Base-by-base conservation (phyloP, 257 asterid genomes). In the Capsicum chinense region DNA sequence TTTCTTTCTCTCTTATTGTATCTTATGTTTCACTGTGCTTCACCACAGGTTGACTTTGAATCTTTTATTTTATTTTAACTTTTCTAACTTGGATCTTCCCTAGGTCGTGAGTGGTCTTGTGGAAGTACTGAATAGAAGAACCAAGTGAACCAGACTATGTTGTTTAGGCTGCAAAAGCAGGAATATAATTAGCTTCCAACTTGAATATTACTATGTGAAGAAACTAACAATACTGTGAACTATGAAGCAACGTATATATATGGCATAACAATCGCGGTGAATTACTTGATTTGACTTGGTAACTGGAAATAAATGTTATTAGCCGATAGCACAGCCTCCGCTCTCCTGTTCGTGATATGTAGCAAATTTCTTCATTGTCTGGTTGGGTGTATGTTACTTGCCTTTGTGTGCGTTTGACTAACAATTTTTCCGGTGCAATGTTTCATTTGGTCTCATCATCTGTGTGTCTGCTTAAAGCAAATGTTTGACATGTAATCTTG, bases 1-100 rank as follows among this genome's bases (percentile, higher is more conserved):
- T 62, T 68, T 52, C 79, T 37, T 85, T 79, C 84, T 56, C 56
- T 67, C 82, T 83, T 82, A 57, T 83, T 11, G 14, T 78, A 79
- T 73, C 71, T 69, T 89, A 59, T 35, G 13, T 79, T 67, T 17
- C 82, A 50, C 76, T 57, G 48, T 84, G 60, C 79, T 44, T 68
- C 26, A 78, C 14, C 13, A 57, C 50, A 56, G 79, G 73, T 81
- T 57, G 44, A 13, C 21, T 6, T 83, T 42, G 42, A 9, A 56
- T 56, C 11, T 26, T 2, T 42, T 21, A 35, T 48, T 59, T 33
- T 62, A 39, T 78, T 54, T 78, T n/a, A 11, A 16, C 1, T 1
- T 14, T 52, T 2, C 64, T 50, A 54, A 8, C 64, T 54, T 78
- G 48, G 81, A 54, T 78, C 26, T 54, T 26, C 19, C 50, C 19